Conservation (phyloP, 1,284 basidiomycete genomes). For the Malassezia yamatoensis region DNA sequence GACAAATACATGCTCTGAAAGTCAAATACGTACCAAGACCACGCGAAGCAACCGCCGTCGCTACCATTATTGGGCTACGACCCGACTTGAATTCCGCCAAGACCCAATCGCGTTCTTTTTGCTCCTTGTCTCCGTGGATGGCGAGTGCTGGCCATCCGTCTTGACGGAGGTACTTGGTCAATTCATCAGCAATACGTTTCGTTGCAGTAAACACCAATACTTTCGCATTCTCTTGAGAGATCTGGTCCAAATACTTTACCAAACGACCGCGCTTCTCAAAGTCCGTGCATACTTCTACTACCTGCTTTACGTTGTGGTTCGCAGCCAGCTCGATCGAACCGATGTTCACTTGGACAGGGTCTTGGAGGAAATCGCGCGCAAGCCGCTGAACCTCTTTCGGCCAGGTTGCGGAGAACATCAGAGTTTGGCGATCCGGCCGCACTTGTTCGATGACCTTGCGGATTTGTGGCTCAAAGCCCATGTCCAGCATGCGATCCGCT, state of each 20-base stretch:
- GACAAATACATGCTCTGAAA: neutral
- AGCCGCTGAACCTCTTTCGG: conserved; percentile 98
- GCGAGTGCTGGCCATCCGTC: conserved; percentile 93
- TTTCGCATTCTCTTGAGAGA: conserved; percentile 92
- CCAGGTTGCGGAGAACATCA: conserved; percentile 92
- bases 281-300: conserved; percentile 91
- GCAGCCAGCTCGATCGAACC: conserved; percentile 96
- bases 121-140: conserved; percentile 93
- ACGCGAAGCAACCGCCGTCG: conserved; percentile 75
- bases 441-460: conserved; percentile 95
- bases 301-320: conserved; percentile 92
- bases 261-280: conserved; percentile 94
- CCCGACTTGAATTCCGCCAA: conserved; percentile 95
- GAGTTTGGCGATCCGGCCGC: conserved; percentile 76
- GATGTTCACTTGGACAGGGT: conserved; percentile 97
- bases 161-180: conserved; percentile 61
- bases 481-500: conserved; percentile 94
- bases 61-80: conserved; percentile 92
- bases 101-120: conserved; percentile 91
- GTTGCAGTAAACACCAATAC: conserved; percentile 97
- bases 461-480: conserved; percentile 99
- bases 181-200: conserved; percentile 93
- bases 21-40: conserved; percentile 81
- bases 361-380: conserved; percentile 85
- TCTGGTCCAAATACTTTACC: conserved; percentile 92